A percentile compares a stretch with the other conserved stretches of the same genome.
phyloP scores from a whole-genome alignment of 2,329 filamentous ascomycete species.

The Diaporthe batatas region DNA sequence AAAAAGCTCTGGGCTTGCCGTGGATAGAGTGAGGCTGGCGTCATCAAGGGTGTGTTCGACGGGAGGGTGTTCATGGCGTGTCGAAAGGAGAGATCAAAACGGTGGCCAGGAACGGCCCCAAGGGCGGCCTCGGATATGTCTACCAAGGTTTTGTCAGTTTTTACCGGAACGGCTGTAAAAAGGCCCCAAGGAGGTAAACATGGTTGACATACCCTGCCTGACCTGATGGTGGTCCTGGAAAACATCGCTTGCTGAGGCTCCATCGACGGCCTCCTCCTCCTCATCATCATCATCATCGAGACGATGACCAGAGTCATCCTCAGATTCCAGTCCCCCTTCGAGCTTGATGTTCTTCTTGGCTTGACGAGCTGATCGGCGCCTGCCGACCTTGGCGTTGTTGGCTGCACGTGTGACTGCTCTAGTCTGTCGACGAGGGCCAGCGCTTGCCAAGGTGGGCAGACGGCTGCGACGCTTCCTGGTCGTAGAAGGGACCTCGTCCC shows the following conservation, averaged over 20 bases:
- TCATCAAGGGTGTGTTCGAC: constrained; percentile 39
- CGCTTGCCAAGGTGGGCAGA: constrained; percentile 30
- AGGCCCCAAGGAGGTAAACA: background rate
- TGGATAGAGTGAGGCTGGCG: constrained; percentile 32
- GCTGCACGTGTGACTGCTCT: constrained; percentile 33
- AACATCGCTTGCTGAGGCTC: constrained; percentile 9
- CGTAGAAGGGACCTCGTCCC: constrained; percentile 46
- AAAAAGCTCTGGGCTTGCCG: constrained; percentile 10
- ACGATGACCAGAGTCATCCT: constrained; percentile 26
- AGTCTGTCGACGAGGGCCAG: constrained; percentile 41
- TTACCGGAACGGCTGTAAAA: background rate
- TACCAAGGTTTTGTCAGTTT: background rate
- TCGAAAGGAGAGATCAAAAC: constrained; percentile 13
- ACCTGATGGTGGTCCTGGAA: constrained; percentile 24
- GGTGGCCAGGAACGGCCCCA: background rate
- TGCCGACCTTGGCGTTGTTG: constrained; percentile 17
- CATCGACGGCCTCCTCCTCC: constrained; percentile 8
- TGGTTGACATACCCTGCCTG: constrained; percentile 28
- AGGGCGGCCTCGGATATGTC: background rate
- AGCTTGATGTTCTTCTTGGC: constrained; percentile 27
- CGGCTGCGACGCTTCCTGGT: constrained; percentile 49
- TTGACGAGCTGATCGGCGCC: background rate
- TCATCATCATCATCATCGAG: constrained; percentile 18
- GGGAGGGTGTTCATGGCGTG: constrained; percentile 40
- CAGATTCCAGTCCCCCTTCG: constrained; percentile 33